Conservation (phyloP, 768 basidiomycete species). For the Trametes maxima region DNA sequence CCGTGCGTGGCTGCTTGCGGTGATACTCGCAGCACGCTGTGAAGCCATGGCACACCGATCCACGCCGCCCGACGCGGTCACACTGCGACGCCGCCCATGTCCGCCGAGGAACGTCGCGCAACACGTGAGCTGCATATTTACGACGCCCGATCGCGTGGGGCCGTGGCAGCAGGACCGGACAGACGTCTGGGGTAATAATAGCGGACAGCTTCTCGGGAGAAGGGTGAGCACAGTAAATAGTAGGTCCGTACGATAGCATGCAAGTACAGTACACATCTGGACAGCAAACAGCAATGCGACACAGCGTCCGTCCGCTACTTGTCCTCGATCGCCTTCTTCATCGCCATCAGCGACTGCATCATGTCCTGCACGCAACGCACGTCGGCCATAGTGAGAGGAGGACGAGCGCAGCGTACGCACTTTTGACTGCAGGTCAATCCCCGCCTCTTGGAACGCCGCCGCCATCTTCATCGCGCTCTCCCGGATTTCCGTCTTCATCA, state of each 20-base stretch:
- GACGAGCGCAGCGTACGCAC: neutral
- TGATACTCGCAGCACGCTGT: too few species aligned
- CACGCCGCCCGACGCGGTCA: too few species aligned
- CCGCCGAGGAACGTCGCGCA: neutral
- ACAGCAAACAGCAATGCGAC: neutral
- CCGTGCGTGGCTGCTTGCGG: too few species aligned
- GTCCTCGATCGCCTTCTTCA: conserved; percentile 14
- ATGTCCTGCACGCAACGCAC: conserved; percentile 1
- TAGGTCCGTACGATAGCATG: neutral
- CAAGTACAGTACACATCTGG: neutral
- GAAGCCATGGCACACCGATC: too few species aligned
- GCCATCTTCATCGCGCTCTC: conserved; percentile 23
- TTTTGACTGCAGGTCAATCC: conserved; percentile 17
- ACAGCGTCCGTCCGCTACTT: neutral
- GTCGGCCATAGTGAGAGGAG: neutral
- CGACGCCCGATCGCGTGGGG: neutral
- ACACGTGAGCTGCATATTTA: neutral
- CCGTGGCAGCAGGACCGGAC: neutral
- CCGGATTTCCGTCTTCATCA: conserved; percentile 20
- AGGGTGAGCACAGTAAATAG: neutral
- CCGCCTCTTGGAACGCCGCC: conserved; percentile 19
- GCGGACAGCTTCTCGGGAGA: neutral
- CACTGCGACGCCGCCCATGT: too few species aligned
- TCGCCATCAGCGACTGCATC: conserved; percentile 19
- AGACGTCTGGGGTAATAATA: neutral